These are phyloP conservation scores for Rosa hybrid DNA, from an alignment of 331 rosid species.

Conservation along the genomic window DNA sequence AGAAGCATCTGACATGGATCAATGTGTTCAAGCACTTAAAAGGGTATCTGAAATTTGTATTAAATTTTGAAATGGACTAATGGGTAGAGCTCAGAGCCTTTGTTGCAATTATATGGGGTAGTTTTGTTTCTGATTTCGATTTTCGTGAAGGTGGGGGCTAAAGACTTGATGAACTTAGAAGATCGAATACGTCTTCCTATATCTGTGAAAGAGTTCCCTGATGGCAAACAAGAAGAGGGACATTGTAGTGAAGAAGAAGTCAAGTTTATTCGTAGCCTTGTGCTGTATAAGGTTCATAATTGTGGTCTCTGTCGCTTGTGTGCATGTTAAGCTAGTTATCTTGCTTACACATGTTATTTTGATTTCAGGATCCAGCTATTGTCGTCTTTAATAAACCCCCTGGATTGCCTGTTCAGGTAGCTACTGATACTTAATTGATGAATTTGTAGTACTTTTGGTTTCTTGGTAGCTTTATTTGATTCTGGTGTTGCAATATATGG, in stretches of 20 bases:
- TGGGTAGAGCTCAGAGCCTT: neutral
- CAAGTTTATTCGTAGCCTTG: constrained; percentile 53
- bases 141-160: constrained; percentile 59
- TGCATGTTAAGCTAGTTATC: neutral
- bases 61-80: neutral
- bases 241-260: constrained; percentile 27
- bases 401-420: constrained; percentile 90
- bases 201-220: constrained; percentile 44
- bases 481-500: constrained; percentile 1
- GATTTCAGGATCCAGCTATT: constrained; percentile 68
- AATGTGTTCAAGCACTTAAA: constrained; percentile 37
- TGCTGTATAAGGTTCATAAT: constrained; percentile 61
- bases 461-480: constrained; percentile 10
- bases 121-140: constrained; percentile 24
- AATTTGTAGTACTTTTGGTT: neutral
- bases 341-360: neutral
- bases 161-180: constrained; percentile 61
- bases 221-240: constrained; percentile 10
- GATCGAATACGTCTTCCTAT: constrained; percentile 70
- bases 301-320: constrained; percentile 5
- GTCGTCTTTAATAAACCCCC: constrained; percentile 88
- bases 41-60: constrained; percentile 39
- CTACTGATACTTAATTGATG: neutral
- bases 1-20: constrained; percentile 18
- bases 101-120: constrained; percentile 4